Percentiles rank a stretch among this genome's conserved stretches.
These are phyloP conservation scores for Colletotrichum liriopes DNA, from an alignment of 2,329 filamentous ascomycete genomes.

Conservation along the genomic window DNA sequence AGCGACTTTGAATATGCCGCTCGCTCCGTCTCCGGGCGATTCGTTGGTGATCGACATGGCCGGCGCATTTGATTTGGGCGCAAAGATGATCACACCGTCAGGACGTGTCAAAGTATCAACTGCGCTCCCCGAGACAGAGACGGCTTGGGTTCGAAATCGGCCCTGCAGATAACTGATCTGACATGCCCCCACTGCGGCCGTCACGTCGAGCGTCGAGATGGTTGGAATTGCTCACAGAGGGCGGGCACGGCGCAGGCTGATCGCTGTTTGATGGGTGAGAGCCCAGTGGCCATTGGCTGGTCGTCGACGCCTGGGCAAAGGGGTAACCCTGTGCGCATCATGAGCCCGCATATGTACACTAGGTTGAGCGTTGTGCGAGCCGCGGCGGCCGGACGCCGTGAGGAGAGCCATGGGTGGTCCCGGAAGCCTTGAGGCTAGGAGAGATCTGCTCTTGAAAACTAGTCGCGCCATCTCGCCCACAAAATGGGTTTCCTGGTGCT, in stretches of 20 bases:
- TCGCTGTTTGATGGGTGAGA: slow-evolving; percentile 8
- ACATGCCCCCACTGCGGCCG: slow-evolving; percentile 30
- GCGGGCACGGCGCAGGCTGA: slow-evolving; percentile 22
- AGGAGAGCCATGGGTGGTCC: slow-evolving; percentile 15
- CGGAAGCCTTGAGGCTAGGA: neutral
- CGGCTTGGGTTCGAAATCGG: slow-evolving; percentile 21
- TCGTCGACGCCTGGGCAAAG: slow-evolving; percentile 16
- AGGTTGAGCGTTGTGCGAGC: slow-evolving; percentile 33
- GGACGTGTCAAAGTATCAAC: slow-evolving; percentile 24
- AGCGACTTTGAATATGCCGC: neutral
- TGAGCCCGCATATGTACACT: slow-evolving; percentile 42
- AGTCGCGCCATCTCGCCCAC: neutral
- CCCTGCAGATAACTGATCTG: slow-evolving; percentile 40
- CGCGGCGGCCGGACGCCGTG: slow-evolving; percentile 34
- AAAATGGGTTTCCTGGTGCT: neutral
- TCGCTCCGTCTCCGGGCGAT: slow-evolving; percentile 14
- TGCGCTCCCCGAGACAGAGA: neutral
- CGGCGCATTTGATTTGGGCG: slow-evolving; percentile 16
- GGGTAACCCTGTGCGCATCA: slow-evolving; percentile 42
- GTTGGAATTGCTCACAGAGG: slow-evolving; percentile 23
- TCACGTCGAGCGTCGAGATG: slow-evolving; percentile 15
- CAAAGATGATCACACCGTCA: slow-evolving; percentile 3
- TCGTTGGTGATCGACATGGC: slow-evolving; percentile 19
- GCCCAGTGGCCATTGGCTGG: slow-evolving; percentile 25
- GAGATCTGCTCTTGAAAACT: slow-evolving; percentile 13